A percentile compares a stretch with the other conserved stretches of the same genome.
These are phyloP conservation scores for Curvularia eragrostidis DNA, from an alignment of 2,329 filamentous ascomycete species.

Conservation along the genomic window DNA sequence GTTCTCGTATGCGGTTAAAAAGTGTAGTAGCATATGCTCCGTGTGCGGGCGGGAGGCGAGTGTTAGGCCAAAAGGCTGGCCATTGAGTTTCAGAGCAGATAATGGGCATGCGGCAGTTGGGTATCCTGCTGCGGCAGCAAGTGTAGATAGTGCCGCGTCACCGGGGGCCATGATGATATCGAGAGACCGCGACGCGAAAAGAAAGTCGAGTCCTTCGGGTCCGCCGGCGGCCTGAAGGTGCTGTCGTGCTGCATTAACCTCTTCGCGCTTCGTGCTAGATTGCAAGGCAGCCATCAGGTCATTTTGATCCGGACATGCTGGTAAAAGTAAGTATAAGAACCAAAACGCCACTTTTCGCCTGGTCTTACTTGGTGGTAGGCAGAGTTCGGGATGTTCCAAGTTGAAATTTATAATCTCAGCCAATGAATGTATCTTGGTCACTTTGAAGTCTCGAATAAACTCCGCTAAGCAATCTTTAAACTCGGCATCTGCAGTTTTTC, in stretches of 20 bases:
- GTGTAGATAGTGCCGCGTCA: conserved; percentile 45
- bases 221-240: conserved; percentile 41
- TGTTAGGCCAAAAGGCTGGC: conserved; percentile 47
- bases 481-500: conserved; percentile 37
- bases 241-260: conserved; percentile 35
- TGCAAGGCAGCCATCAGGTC: conserved; percentile 46
- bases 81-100: conserved; percentile 44
- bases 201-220: conserved; percentile 41
- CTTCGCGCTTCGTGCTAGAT: conserved; percentile 30
- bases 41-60: conserved; percentile 42
- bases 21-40: conserved; percentile 45
- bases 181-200: conserved; percentile 39
- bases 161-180: conserved; percentile 46
- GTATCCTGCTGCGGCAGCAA: conserved; percentile 47
- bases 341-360: neutral
- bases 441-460: conserved; percentile 46
- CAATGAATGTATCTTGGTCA: conserved; percentile 47
- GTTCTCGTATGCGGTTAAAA: conserved; percentile 47
- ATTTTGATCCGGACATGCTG: conserved; percentile 44
- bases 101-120: conserved; percentile 46
- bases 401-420: conserved; percentile 51
- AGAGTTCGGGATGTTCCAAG: conserved; percentile 45
- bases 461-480: conserved; percentile 44
- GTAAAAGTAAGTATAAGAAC: conserved; percentile 5
- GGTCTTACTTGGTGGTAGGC: conserved; percentile 39